Evolutionary conservation across 768 basidiomycete genomes (phyloP), one percentile per base, ranked within the genome.

Genomic region (Suillus paluster): DNA sequence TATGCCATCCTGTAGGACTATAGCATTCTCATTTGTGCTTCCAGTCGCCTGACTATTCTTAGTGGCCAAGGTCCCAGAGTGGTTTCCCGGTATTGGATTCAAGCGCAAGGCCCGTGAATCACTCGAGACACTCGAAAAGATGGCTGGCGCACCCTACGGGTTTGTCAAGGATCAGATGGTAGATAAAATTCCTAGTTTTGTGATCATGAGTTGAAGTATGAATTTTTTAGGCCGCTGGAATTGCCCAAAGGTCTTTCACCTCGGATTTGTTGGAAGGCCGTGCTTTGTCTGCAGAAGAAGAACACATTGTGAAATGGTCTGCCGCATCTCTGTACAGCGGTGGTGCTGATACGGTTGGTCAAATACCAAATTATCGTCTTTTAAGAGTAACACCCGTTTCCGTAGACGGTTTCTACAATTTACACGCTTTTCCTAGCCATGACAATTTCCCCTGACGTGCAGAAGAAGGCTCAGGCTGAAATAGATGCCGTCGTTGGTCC

Each of bases 81-180:
- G 85, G 83, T 66, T 87, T 23, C 86, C 86, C 30, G 85, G 86
- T 0, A 81, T 81, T 48, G 77, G 77, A 0, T 89, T 87, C 74
- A 78, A 85, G 68, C 68, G 72, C 63, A 82, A 75, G 64, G 88
- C 87, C 1, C 77, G 74, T 38, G 75, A 75, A 46, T 89, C 86
- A 85, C 78, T 80, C 23, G 70, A 73, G 3, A 87, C 85, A 0
- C 75, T 89, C 30, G 66, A 72, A 17, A 80, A 87, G 52, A 80
- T 86, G 83, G 85, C 86, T 30, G 79, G 84, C 30, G 77, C 76
- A 58, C 87, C 88, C 11, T 77, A 83, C 68, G 77, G 79, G 42
- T 85, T 83, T 61, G 86, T 86, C 53, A 86, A 86, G 68, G 81
- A 87, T 63, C 84, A 88, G 69, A 81, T 88, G 75, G 87, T 87